Conservation (phyloP, 2,329 filamentous ascomycete species). For the Trichoderma lentiforme region DNA sequence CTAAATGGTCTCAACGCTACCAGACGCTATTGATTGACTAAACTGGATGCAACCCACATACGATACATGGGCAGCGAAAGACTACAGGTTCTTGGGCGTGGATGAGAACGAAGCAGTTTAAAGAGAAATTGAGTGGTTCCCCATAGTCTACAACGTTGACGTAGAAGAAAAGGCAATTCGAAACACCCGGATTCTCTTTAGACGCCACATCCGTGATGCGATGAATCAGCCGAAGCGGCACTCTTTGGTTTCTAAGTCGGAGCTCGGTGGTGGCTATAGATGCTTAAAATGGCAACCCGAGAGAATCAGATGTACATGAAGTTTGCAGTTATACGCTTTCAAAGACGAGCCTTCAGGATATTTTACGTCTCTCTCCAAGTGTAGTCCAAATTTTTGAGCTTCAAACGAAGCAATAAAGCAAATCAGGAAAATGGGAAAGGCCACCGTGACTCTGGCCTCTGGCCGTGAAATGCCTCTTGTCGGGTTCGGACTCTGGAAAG, state of each 20-base stretch:
- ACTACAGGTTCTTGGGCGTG: neutral
- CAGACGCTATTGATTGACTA: neutral
- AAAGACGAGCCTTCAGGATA: neutral
- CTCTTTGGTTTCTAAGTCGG: neutral
- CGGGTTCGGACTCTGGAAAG: conserved; percentile 68
- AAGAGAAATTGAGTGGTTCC: neutral
- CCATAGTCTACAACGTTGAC: neutral
- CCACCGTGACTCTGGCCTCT: neutral
- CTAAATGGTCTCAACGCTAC: neutral
- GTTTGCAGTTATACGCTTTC: neutral
- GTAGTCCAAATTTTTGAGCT: neutral
- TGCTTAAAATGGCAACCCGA: neutral
- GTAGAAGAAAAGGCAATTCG: neutral
- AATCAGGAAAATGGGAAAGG: neutral
- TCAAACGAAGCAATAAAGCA: neutral
- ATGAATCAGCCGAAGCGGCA: neutral
- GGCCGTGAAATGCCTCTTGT: conserved; percentile 32
- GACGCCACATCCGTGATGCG: neutral
- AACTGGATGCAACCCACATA: neutral
- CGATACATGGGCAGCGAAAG: neutral
- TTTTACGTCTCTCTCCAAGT: neutral
- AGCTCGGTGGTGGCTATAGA: neutral
- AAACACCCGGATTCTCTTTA: neutral
- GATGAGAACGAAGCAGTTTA: neutral
- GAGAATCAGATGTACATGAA: neutral